Evolutionary conservation across 257 asterid species (phyloP), one percentile per base, ranked within the genome.

Genomic region (Salvia miltiorrhiza): DNA sequence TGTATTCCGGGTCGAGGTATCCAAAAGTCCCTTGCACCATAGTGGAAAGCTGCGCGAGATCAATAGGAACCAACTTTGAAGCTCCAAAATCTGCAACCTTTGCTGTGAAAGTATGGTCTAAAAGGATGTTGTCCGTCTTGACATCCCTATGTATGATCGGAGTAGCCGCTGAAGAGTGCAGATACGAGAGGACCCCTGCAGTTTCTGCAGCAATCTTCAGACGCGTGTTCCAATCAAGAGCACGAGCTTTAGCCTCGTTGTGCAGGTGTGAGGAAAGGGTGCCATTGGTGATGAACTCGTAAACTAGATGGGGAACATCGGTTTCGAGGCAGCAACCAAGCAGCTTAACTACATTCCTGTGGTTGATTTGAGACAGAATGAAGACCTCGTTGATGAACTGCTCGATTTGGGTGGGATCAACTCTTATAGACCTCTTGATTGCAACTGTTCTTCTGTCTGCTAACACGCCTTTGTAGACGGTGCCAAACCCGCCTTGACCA

Each of bases 91-190:
- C 56, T 4, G 56, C 9, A 13, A 49, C 56, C 14, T 19, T 49
- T 9, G 56, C 56, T 8, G 30, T 76, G 67, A 40, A 73, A 5
- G 40, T 65, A 7, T 53, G 23, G 64, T 80, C 86, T 11, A 81
- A 24, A 7, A 80, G 80, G 59, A 83, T 78, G 40, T 80, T 80
- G 0, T 76, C 80, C 4, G 84, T 70, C 69, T 80, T 80, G 4
- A 78, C 78, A 56, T 80, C 84, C 58, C 84, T 73, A 47, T 83
- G 88, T 30, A 78, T 78, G 41, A 83, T 83, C 17, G 86, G 84
- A 44, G 79, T 72, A 2, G 81, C 73, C 45, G 84, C 73, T 0
- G 74, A 26, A 1, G 82, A 83, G 80, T 78, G 86, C 4, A 83
- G 55, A 35, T 80, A 83, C 0, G 79, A 39, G 30, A 83, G 80